phyloP scores from a whole-genome alignment of 2,329 filamentous ascomycete species.

The Beauveria caledonica region DNA sequence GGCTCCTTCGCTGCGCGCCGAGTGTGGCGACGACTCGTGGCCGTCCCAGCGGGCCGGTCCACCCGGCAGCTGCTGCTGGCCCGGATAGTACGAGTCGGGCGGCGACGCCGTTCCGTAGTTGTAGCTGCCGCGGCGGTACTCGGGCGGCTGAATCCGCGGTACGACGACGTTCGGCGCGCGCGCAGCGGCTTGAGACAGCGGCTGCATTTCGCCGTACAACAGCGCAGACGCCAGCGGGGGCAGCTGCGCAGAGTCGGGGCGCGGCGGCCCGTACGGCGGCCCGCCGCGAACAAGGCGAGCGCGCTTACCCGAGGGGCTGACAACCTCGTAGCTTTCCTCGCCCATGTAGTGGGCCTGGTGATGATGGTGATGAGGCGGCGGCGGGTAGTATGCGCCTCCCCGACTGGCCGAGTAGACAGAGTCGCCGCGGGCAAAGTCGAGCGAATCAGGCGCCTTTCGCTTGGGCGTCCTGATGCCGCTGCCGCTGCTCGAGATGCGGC shows the following conservation, averaged over 20 bases:
- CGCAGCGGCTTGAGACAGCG: background rate
- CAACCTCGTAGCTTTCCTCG: slow-evolving; percentile 11
- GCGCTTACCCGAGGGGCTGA: slow-evolving; percentile 19
- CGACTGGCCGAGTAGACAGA: background rate
- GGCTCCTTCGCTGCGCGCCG: background rate
- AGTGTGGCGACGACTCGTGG: slow-evolving; percentile 7
- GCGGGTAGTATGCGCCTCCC: background rate
- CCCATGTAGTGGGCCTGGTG: slow-evolving; percentile 4
- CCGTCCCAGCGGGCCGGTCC: background rate
- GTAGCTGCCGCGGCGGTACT: slow-evolving; percentile 13
- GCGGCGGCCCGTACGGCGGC: background rate
- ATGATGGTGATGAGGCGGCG: background rate
- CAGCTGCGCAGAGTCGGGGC: slow-evolving; percentile 4
- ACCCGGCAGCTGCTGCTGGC: background rate
- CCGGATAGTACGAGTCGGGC: background rate
- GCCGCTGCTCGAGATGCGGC: slow-evolving; percentile 8
- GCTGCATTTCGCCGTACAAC: slow-evolving; percentile 6
- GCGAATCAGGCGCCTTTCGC: slow-evolving; percentile 17
- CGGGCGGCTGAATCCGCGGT: slow-evolving; percentile 17
- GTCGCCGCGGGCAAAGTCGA: slow-evolving; percentile 1
- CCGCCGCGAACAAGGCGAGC: slow-evolving; percentile 13
- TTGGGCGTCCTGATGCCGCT: slow-evolving; percentile 17
- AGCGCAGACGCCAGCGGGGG: slow-evolving; percentile 3
- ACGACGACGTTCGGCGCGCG: slow-evolving; percentile 18
- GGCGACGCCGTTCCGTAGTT: background rate